Base-by-base conservation (phyloP, 164 flowering plant species). In the Stephania yunnanensis region DNA sequence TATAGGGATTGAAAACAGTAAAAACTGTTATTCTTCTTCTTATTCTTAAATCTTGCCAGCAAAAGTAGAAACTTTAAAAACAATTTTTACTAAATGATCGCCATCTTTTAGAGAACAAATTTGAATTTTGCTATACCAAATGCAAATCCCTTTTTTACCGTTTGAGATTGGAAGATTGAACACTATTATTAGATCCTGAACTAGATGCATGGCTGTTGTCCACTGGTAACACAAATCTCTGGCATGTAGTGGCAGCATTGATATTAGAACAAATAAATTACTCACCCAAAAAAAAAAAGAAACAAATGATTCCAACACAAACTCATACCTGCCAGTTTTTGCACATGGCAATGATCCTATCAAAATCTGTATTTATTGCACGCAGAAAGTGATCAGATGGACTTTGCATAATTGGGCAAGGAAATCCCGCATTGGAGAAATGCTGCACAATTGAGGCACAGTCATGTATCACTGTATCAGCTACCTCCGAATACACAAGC, bases 391-490 rank as follows among this genome's bases (percentile, higher is more conserved):
- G 98, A 86, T 96, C 99, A n/a, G 99, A 96, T 65, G 99, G 99
- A 82, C 99, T 96, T 91, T 96, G 99, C 99, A 96, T 96, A 9
- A 96, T 96, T 55, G 99, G 99, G 81, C 99, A 96, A 76, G 99
- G 98, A 82, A 96, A 96, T 84, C 99, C 98, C 82, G 99, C 99
- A 87, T 92, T 96, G n/a, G 99, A 89, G 83, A 96, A 96, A 81
- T 96, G 99, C 98, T 95, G 72, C 90, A 88, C 36, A 31, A 67
- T 6, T 29, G 55, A 53, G 75, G n/a, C n/a, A 83, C 42, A 63
- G 19, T 69, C 25, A 19, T 66, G 29, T 74, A 71, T 69, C 44
- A 50, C 48, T 66, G 29, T 74, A 71, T 69, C 44, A 50, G 61
- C 65, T 31, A 64, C 68, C 52, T 64, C 63, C 63, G 25, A 25